A percentile compares a stretch with the other conserved stretches of the same genome.
These are phyloP conservation scores for Nicotiana rustica DNA, from an alignment of 305 asterid species.

Conservation along the genomic window DNA sequence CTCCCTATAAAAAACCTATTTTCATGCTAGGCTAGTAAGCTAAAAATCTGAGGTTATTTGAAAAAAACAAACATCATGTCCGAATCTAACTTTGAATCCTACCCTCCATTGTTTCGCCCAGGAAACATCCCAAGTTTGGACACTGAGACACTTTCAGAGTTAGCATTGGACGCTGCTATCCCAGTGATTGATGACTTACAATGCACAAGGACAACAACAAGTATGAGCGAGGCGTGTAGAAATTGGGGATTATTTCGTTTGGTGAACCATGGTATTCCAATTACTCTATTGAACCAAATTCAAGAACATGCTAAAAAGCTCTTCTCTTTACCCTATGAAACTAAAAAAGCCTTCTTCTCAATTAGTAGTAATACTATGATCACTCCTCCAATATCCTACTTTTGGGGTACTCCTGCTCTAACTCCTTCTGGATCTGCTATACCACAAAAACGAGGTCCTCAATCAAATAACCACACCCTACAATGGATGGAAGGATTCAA, in stretches of 20 bases:
- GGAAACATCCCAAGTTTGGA: neutral
- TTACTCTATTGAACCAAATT: slow-evolving; percentile 51
- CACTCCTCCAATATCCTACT: slow-evolving; percentile 61
- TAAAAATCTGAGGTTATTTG: neutral
- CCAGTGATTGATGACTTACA: slow-evolving; percentile 72
- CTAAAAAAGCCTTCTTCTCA: slow-evolving; percentile 49
- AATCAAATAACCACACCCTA: slow-evolving; percentile 23
- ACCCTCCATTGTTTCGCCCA: slow-evolving; percentile 71
- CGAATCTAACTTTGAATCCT: slow-evolving; percentile 44
- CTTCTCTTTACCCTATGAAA: slow-evolving; percentile 56
- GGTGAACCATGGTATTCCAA: slow-evolving; percentile 75
- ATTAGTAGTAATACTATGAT: neutral
- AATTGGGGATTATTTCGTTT: slow-evolving; percentile 90
- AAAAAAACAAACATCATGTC: neutral
- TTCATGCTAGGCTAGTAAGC: neutral
- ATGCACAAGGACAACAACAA: neutral
- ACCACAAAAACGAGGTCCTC: slow-evolving; percentile 41
- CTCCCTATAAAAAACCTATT: neutral
- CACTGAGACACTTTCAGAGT: slow-evolving; percentile 23
- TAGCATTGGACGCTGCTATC: slow-evolving; percentile 29
- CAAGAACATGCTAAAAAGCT: slow-evolving; percentile 51
- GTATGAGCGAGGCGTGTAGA: slow-evolving; percentile 55
- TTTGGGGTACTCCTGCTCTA: slow-evolving; percentile 86
- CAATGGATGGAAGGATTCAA: slow-evolving; percentile 88
- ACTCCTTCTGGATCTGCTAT: slow-evolving; percentile 44